Base-by-base conservation (phyloP, 2,329 filamentous ascomycete genomes). In the Huntiella bhutanensis region DNA sequence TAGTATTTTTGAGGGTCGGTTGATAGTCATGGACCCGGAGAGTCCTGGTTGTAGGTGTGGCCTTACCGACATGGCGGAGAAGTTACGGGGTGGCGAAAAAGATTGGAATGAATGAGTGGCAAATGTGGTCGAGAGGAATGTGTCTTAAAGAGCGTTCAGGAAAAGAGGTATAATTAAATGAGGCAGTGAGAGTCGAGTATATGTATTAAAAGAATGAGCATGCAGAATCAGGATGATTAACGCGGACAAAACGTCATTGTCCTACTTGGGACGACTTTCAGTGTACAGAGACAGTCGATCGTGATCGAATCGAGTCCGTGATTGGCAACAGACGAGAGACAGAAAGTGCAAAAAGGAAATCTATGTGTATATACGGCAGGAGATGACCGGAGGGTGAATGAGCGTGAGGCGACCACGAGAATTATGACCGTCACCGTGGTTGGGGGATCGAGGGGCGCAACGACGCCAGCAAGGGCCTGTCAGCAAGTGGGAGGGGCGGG, bases 21-120 rank as follows among this genome's bases (percentile, higher is more conserved):
- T n/a, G 28, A 12, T 43, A 13, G 19, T 13, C 6, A 33, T 38
- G 17, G 12, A 7, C 19, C 10, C 32, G n/a, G 16, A 33, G 22
- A 28, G 16, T 28, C 13, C n/a, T 15, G 36, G 6, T 16, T 22
- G 38, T 22, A 40, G 15, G 12, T 33, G 13, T 22, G 45, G 37
- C 47, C 47, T 49, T 49, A 49, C 47, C 41, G 47, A 49, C 47
- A 49, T 49, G 34, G 42, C 43, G 43, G 15, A 39, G 33, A 32
- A 11, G 13, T 39, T 38, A 16, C n/a, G 36, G 15, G 19, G 36
- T 17, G n/a, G 22, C 11, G 15, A 33, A 17, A 40, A 19, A 10
- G 38, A 16, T 16, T 22, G 38, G 15, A 40, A 16, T 40, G 38
- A 22, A 40, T 4, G 38, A 8, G 38, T 40, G 38, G 38, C 38